Base-by-base conservation (phyloP, 805 yeast genomes). In the Blastobotrys parvus region DNA sequence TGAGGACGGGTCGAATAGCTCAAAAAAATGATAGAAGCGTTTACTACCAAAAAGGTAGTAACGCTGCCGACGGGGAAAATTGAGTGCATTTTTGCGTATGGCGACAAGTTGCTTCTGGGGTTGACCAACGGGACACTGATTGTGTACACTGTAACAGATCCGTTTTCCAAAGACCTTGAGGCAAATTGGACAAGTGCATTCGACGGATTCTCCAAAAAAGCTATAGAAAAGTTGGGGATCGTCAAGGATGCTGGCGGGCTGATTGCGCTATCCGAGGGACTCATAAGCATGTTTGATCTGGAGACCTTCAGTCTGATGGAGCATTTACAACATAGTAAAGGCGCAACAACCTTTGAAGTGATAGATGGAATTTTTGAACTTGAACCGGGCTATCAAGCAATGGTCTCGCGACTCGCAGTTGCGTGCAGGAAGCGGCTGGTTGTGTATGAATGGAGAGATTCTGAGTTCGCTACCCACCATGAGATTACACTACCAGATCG, bases 211-310 rank as follows among this genome's bases (percentile, higher is more conserved):
- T 43, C 58, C 16, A 50, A 45, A 21, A 41, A 52, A 8, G 27
- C 65, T 8, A 58, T 64, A 16, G 55, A 54, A 1, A 61, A 64
- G 43, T 47, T 69, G 16, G 65, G 58, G 16, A 53, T 61, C 10
- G 39, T 68, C 23, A 52, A 60, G 8, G 58, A 56, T 21, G 53
- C 65, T 19, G 59, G 60, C 15, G 57, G 57, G 19, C 41, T 69
- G 30, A 52, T 64, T 2, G 51, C 59, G 3, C 48, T 67, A 8
- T 54, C 60, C 3, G 63, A 59, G 30, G 51, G 53, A 10, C 38
- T 57, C 2, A 65, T 68, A 13, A 47, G 57, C 32, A 53, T 68
- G 10, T 59, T 53, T 45, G 63, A 57, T 38, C 41, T 59, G 34
- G 59, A 57, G 17, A 54, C 62, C 3, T 58, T 57, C 23, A 45